phyloP scores from a whole-genome alignment of 139 green algal genomes.

The Axilococcus clingmanii region DNA sequence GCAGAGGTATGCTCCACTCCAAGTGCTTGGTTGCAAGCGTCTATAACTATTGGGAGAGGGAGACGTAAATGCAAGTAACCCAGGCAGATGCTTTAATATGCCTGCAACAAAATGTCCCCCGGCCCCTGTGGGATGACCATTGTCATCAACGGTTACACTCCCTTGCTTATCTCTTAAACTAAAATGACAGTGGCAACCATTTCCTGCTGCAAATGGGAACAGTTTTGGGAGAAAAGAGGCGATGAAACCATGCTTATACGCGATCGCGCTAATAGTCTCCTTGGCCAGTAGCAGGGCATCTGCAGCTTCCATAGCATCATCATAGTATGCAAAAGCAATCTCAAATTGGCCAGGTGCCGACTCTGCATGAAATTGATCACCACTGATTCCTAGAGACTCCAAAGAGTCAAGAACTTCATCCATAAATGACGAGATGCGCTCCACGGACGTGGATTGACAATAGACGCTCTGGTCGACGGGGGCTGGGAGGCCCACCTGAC shows the following conservation, averaged over 20 bases:
- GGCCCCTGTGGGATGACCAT: neutral
- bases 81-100: constrained; percentile 43
- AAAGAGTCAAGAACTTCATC: constrained; percentile 30
- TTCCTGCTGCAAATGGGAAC: constrained; percentile 18
- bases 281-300: constrained; percentile 42
- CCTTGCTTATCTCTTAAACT: constrained; percentile 34
- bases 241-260: constrained; percentile 18
- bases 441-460: constrained; percentile 20
- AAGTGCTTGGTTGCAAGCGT: constrained; percentile 30
- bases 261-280: constrained; percentile 33
- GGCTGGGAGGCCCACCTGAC: neutral
- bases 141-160: neutral
- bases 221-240: constrained; percentile 51
- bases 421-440: constrained; percentile 13
- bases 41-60: constrained; percentile 34
- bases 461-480: constrained; percentile 31
- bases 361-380: constrained; percentile 50
- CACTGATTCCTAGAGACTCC: constrained; percentile 19
- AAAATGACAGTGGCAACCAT: constrained; percentile 49
- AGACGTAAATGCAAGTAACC: constrained; percentile 39
- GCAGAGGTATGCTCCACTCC: constrained; percentile 39
- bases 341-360: constrained; percentile 48
- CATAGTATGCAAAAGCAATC: constrained; percentile 18
- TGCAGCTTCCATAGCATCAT: constrained; percentile 9
- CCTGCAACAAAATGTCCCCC: constrained; percentile 39